Evolutionary conservation across 176 grass and related monocot genomes (phyloP).

Genomic region (Oryza meyeriana): DNA sequence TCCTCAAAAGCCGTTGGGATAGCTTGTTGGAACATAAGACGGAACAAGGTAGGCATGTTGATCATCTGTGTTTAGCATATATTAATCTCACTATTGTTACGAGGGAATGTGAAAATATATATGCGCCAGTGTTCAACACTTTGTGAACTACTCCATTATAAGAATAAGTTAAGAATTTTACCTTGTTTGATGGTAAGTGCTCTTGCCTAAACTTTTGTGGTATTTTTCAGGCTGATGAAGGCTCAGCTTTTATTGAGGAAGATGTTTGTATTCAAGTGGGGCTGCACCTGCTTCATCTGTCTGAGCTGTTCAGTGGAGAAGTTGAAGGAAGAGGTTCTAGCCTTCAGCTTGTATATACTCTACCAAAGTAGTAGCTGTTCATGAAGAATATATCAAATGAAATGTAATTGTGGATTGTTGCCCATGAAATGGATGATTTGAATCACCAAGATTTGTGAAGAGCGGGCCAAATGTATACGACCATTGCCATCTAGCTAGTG

Average conservation of each 20-base stretch:
- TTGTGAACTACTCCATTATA: not conserved
- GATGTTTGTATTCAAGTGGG: not conserved
- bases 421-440: not conserved
- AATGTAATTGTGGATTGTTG: not conserved
- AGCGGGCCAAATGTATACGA: not conserved
- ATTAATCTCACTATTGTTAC: not conserved
- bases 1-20: constrained; percentile 65
- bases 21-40: constrained; percentile 51
- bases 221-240: not conserved
- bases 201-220: too few relatives aligned
- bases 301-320: not conserved
- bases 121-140: not conserved
- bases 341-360: not conserved
- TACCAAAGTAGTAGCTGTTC: not conserved
- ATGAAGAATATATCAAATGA: not conserved
- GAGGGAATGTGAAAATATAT: not conserved
- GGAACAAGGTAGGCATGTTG: constrained; percentile 27
- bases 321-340: not conserved
- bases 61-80: not conserved
- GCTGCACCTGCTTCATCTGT: not conserved
- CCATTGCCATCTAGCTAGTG: too few relatives aligned
- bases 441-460: not conserved
- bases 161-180: not conserved
- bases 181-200: too few relatives aligned
- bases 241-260: not conserved